Percentiles rank a stretch among this genome's conserved stretches.
Evolutionary conservation across 2,329 filamentous ascomycete genomes (phyloP).

Genomic region (Botrytis sinoallii): DNA sequence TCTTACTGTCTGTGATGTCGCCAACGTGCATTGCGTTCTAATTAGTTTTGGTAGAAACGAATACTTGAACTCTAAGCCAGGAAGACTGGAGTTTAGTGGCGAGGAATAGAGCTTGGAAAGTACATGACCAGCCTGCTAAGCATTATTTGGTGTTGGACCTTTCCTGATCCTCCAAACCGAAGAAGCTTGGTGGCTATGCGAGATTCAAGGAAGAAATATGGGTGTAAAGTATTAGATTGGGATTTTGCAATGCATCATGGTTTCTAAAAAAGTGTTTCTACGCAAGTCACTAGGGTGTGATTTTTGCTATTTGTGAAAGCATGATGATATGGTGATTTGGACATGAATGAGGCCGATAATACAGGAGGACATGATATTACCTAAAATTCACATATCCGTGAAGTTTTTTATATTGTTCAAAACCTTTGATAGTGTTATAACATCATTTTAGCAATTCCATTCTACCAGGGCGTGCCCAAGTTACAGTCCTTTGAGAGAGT

Average conservation of each 20-base stretch:
- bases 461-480: background rate
- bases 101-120: slow-evolving; percentile 37
- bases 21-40: background rate
- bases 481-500: background rate
- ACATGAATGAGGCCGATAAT: background rate
- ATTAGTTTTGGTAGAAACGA: slow-evolving; percentile 57
- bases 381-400: background rate
- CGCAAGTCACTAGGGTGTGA: background rate
- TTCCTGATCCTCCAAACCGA: slow-evolving; percentile 25
- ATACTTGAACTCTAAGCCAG: slow-evolving; percentile 77
- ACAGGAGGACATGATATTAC: background rate
- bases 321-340: background rate
- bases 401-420: background rate
- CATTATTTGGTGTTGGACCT: slow-evolving; percentile 31
- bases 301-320: background rate
- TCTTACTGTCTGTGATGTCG: slow-evolving; percentile 25
- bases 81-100: slow-evolving; percentile 53
- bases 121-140: slow-evolving; percentile 25
- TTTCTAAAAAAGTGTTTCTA: slow-evolving; percentile 13
- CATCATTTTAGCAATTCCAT: background rate
- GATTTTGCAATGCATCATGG: slow-evolving; percentile 28
- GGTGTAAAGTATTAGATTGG: slow-evolving; percentile 36
- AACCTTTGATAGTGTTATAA: background rate
- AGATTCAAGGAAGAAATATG: slow-evolving; percentile 21
- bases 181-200: slow-evolving; percentile 22